A percentile compares a stretch with the other conserved stretches of the same genome.
Conservation (phyloP, 2,329 filamentous ascomycete genomes). For the Daldinia eschscholtzii region DNA sequence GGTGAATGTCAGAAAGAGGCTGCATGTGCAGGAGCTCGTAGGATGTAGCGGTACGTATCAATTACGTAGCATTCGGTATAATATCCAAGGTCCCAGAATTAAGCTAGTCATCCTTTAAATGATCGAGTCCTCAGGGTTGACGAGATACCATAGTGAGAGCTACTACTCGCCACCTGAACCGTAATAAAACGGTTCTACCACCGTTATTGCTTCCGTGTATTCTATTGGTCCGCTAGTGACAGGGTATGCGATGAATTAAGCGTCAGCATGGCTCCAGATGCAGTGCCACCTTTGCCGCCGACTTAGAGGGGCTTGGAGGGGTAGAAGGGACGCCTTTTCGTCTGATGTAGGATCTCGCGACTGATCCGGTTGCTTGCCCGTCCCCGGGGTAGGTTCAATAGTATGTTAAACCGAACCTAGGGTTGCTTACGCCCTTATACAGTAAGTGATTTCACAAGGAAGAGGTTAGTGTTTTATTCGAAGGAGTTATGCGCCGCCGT, state of each 20-base stretch:
- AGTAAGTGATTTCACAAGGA: neutral
- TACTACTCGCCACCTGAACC: neutral
- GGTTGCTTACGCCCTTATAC: neutral
- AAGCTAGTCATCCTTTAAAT: conserved; percentile 7
- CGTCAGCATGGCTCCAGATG: conserved; percentile 10
- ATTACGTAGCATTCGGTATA: neutral
- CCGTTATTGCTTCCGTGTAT: neutral
- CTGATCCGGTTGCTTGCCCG: neutral
- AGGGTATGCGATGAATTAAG: neutral
- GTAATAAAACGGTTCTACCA: neutral
- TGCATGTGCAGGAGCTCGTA: neutral
- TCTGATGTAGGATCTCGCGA: conserved; percentile 7
- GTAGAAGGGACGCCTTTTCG: neutral
- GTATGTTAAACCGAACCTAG: neutral
- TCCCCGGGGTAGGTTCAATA: neutral
- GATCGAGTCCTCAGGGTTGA: neutral
- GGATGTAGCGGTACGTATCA: neutral
- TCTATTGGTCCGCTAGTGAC: neutral
- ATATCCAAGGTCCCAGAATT: neutral
- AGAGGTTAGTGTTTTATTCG: neutral
- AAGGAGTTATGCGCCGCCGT: neutral
- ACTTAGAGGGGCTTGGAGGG: conserved; percentile 6
- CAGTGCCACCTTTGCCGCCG: neutral
- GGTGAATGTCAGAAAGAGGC: neutral
- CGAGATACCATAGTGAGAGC: neutral